These are phyloP conservation scores for Ceratocystiopsis brevicomis DNA, from an alignment of 2,329 filamentous ascomycete species.

Conservation along the genomic window DNA sequence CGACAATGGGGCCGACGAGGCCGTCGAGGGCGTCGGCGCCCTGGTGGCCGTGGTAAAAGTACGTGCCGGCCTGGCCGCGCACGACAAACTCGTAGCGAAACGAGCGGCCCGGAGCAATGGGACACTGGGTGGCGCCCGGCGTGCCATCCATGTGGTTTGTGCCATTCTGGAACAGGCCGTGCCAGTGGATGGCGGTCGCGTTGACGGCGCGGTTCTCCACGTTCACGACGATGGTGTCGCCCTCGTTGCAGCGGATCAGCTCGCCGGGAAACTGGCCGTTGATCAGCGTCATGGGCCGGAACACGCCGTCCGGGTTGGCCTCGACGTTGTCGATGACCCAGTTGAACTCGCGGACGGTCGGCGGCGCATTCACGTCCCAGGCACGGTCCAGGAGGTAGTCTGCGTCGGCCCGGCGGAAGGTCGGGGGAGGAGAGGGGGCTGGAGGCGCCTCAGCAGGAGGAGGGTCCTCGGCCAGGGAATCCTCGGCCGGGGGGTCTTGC, in stretches of 20 bases:
- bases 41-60: slow-evolving; percentile 61
- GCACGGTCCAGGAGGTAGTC: slow-evolving; percentile 37
- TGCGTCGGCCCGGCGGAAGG: slow-evolving; percentile 14
- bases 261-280: slow-evolving; percentile 61
- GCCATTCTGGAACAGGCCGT: slow-evolving; percentile 58
- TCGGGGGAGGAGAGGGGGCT: slow-evolving; percentile 25
- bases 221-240: slow-evolving; percentile 50
- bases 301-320: slow-evolving; percentile 51
- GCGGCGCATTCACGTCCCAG: slow-evolving; percentile 35
- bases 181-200: slow-evolving; percentile 46
- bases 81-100: slow-evolving; percentile 31
- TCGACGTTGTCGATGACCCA: slow-evolving; percentile 41
- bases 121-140: slow-evolving; percentile 39
- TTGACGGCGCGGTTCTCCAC: slow-evolving; percentile 44
- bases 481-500: too few relatives aligned
- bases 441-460: background rate
- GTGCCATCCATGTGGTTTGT: slow-evolving; percentile 54
- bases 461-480: background rate
- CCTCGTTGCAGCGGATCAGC: slow-evolving; percentile 52
- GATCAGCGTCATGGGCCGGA: slow-evolving; percentile 45
- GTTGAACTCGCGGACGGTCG: slow-evolving; percentile 34
- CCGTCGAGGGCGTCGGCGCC: slow-evolving; percentile 53
- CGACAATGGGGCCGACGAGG: slow-evolving; percentile 36
- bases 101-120: slow-evolving; percentile 34
- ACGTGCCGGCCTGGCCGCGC: slow-evolving; percentile 17